Evolutionary conservation across 352 stramenopile genomes (phyloP), one percentile per base, ranked within the genome.

Genomic region (Globisporangium mamillatum): DNA sequence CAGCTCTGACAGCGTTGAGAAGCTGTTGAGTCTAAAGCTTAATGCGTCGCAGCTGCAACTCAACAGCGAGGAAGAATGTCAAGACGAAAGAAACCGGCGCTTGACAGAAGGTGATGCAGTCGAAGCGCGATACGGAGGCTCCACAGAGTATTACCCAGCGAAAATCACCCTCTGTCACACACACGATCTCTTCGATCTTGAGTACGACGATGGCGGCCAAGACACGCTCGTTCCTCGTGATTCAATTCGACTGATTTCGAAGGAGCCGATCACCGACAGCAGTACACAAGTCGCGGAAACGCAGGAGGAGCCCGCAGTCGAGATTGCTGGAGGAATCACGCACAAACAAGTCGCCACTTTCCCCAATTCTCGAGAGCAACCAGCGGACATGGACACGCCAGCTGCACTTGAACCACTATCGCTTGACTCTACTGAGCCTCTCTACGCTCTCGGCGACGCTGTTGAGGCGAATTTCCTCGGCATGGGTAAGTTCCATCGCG

Each of bases 381-480:
- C 22, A 25, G 18, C 20, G 8, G 10, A 24, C 18, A 25, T 56
- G 50, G 22, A 56, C n/a, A 41, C 36, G 36, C 36, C 36, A 41
- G 10, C 10, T 10, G 36, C 36, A 41, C 36, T 41, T 41, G 36
- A 41, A 14, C 10, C 36, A 16, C 3, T 41, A 41, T 41, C 36
- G 4, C 29, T 32, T 32, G 29, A 25, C 53, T n/a, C 16, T 60
- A 24, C 22, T 1, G 27, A 14, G 12, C 24, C 52, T 20, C 48
- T 29, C 16, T 67, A 38, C 22, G 18, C 12, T 2, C 5, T 57
- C 4, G 65, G 69, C 2, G 36, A 71, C 1, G 8, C 48, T 7
- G 53, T 75, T 29, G 69, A 75, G 25, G 64, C 55, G 3, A 75
- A 74, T 25, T 74, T 74, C 36, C 64, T 74, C 32, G 52, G 52